phyloP scores from a whole-genome alignment of 2,329 filamentous ascomycete species.

The Volutella citrinella region DNA sequence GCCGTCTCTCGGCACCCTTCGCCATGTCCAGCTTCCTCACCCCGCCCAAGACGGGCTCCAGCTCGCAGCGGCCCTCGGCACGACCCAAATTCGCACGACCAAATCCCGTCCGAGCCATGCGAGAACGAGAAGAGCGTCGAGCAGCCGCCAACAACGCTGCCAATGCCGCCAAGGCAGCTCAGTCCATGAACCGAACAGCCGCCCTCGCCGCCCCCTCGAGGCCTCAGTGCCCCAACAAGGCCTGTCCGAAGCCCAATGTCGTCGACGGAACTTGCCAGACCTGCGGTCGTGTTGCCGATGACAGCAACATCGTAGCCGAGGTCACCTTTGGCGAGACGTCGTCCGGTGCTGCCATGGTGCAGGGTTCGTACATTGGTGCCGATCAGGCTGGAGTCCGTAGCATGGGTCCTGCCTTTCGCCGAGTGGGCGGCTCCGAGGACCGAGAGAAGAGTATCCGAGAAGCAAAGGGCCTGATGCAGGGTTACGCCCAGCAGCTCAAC shows the following conservation, averaged over 20 bases:
- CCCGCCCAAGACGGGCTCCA: conserved; percentile 34
- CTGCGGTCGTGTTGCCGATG: conserved; percentile 81
- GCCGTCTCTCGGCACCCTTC: too few species aligned
- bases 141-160: conserved; percentile 31
- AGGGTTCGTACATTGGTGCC: conserved; percentile 83
- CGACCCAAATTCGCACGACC: conserved; percentile 42
- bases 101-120: conserved; percentile 50
- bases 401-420: conserved; percentile 59
- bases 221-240: conserved; percentile 55
- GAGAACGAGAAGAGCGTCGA: conserved; percentile 48
- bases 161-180: conserved; percentile 24
- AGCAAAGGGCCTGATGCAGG: conserved; percentile 56
- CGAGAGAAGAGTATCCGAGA: conserved; percentile 60
- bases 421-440: conserved; percentile 56
- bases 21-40: conserved; percentile 49
- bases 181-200: conserved; percentile 29
- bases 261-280: conserved; percentile 71
- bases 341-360: conserved; percentile 81
- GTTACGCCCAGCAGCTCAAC: conserved; percentile 58
- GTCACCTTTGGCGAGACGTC: conserved; percentile 87
- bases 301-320: conserved; percentile 88
- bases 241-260: conserved; percentile 59
- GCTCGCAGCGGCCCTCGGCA: conserved; percentile 21
- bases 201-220: conserved; percentile 33
- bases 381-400: conserved; percentile 78